Base-by-base conservation (phyloP, 2,329 filamentous ascomycete species). In the Colletotrichum sp. region DNA sequence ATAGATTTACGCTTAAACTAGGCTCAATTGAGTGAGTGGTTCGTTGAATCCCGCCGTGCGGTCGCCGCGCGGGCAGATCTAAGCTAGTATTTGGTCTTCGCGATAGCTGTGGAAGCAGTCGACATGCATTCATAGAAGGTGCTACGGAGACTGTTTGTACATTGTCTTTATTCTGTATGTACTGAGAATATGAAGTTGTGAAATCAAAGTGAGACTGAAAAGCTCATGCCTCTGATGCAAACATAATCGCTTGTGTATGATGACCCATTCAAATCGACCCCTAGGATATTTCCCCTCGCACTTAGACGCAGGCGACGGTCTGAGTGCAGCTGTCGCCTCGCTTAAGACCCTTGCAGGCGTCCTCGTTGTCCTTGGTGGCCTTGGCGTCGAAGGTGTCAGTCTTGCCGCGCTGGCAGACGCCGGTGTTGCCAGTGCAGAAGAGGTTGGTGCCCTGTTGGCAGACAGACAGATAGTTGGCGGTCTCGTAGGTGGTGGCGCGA, bases 351-450 rank as follows among this genome's bases (percentile, higher is more conserved):
- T 70, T 70, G 66, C 67, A 74, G 24, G 59, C 59, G 3, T 59
- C 66, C 43, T 65, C 66, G 32, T 70, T 74, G 59, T 43, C 66
- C 24, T 64, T 69, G 16, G 66, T 74, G n/a, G 66, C 71, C 21
- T 26, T 70, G 13, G 24, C 59, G 43, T 74, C 67, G 13, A 74
- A 70, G 30, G 67, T 65, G 39, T 64, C 66, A 24, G 59, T 65
- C 59, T 70, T 70, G 26, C 66, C 67, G 4, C 7, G 18, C 10
- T n/a, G 59, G 48, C 71, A 74, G 18, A 73, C 55, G 28, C 28
- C 12, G n/a, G 14, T 9, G 65, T 73, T 73, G 65, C 71, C 71
- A 9, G 65, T 55, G 65, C 71, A 73, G 64, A 68, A 73, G 55
- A 73, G 71, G 7, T 26, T 69, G 30, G 7, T 69, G 36, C 65